Evolutionary conservation across 768 basidiomycete species (phyloP).

Genomic region (Terana coerulea): DNA sequence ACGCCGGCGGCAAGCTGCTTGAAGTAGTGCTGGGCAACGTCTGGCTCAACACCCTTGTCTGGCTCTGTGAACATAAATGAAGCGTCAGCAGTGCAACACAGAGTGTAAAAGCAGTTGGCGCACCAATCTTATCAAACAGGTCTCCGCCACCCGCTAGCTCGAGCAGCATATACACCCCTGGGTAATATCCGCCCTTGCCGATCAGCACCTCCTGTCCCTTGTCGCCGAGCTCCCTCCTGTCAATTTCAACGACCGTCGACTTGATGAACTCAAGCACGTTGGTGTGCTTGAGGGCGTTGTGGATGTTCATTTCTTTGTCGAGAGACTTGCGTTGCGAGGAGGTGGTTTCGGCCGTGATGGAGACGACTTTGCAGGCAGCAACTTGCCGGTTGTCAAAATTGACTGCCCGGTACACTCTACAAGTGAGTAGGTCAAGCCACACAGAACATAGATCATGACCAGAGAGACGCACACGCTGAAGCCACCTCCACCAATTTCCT

Average conservation of each 20-base stretch:
- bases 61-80: too few relatives aligned
- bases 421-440: background rate
- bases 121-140: slow-evolving; percentile 98
- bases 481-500: slow-evolving; percentile 83
- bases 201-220: slow-evolving; percentile 24
- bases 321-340: slow-evolving; percentile 72
- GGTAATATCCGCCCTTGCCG: slow-evolving; percentile 42
- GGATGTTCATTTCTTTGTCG: slow-evolving; percentile 91
- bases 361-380: slow-evolving; percentile 86
- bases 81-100: too few relatives aligned
- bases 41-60: slow-evolving; percentile 81
- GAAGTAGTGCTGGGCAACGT: slow-evolving; percentile 90
- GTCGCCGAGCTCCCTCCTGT: background rate
- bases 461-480: slow-evolving; percentile 67
- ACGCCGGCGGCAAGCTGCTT: slow-evolving; percentile 80
- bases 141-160: slow-evolving; percentile 94
- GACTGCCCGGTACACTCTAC: slow-evolving; percentile 81
- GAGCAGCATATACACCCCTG: slow-evolving; percentile 89
- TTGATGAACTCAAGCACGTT: slow-evolving; percentile 85
- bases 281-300: slow-evolving; percentile 69
- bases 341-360: slow-evolving; percentile 58
- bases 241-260: slow-evolving; percentile 65
- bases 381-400: slow-evolving; percentile 60
- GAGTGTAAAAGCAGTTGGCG: slow-evolving; percentile 26
- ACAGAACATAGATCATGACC: background rate